Percentiles rank a stretch among this genome's conserved stretches.
Evolutionary conservation across 2,329 filamentous ascomycete genomes (phyloP).

Genomic region (Sarocladiaceae sp.): DNA sequence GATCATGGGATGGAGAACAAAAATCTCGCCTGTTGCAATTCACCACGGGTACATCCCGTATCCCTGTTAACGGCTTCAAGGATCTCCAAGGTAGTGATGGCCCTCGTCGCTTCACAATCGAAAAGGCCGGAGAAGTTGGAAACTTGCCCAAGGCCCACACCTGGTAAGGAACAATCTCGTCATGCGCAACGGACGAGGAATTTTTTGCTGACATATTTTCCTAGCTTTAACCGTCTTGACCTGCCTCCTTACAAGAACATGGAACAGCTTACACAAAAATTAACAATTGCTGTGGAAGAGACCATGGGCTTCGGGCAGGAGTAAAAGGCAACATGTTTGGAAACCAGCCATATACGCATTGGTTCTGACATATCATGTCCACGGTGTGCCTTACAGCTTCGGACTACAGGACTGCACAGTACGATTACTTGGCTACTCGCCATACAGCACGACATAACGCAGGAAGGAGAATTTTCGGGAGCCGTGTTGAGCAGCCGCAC

Average conservation of each 20-base stretch:
- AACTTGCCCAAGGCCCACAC: conserved; percentile 97
- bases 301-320: conserved; percentile 99
- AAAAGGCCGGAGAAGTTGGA: conserved; percentile 87
- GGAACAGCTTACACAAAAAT: conserved; percentile 80
- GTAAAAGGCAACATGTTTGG: too few relatives aligned
- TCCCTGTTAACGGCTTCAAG: conserved; percentile 99
- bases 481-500: too few relatives aligned
- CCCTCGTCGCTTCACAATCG: conserved; percentile 92
- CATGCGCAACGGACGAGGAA: background rate
- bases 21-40: conserved; percentile 96
- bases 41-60: conserved; percentile 93
- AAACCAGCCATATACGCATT: too few relatives aligned
- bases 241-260: conserved; percentile 88
- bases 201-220: conserved; percentile 20
- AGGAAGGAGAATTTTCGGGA: too few relatives aligned
- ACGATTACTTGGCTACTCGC: too few relatives aligned
- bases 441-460: too few relatives aligned
- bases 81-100: conserved; percentile 97
- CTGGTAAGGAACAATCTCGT: conserved; percentile 60
- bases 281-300: conserved; percentile 96
- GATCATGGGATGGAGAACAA: conserved; percentile 96
- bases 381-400: too few relatives aligned
- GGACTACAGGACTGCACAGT: too few relatives aligned
- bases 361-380: too few relatives aligned
- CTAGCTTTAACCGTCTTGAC: conserved; percentile 94